Conservation (phyloP, 306 rosid species). For the Betula pendula region DNA sequence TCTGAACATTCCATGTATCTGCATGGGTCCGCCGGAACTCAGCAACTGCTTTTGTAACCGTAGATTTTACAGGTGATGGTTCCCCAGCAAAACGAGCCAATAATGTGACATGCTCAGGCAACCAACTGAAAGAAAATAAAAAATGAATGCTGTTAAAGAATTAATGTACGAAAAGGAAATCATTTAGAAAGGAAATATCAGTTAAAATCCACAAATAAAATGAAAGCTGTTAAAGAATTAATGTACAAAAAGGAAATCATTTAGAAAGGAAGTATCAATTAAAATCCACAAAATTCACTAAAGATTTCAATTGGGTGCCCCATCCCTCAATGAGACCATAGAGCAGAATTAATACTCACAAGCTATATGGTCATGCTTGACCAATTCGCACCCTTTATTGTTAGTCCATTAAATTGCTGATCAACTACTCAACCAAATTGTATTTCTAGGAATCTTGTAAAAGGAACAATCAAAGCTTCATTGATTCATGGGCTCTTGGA, state of each 20-base stretch:
- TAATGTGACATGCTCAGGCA: constrained; percentile 87
- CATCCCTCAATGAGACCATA: constrained; percentile 1
- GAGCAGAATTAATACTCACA: not conserved
- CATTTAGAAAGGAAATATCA: not conserved
- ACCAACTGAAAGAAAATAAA: constrained; percentile 63
- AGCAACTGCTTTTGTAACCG: constrained; percentile 97
- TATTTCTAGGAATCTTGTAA: not conserved
- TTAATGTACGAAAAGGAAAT: not conserved
- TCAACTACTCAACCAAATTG: not conserved
- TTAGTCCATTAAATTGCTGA: not conserved
- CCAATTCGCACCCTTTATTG: not conserved
- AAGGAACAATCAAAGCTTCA: not conserved
- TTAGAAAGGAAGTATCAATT: not conserved
- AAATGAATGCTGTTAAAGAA: constrained; percentile 20
- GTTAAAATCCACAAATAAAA: not conserved
- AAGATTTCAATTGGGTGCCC: not conserved
- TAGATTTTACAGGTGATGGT: constrained; percentile 88
- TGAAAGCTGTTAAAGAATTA: constrained; percentile 18
- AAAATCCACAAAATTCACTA: not conserved
- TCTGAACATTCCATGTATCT: constrained; percentile 96
- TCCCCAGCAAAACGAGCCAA: constrained; percentile 92
- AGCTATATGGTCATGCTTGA: not conserved
- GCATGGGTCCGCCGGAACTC: constrained; percentile 99
- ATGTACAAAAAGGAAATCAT: not conserved
- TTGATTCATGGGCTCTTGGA: not conserved